phyloP scores from a whole-genome alignment of 2,329 filamentous ascomycete genomes.

The Verticillium tricorpus region DNA sequence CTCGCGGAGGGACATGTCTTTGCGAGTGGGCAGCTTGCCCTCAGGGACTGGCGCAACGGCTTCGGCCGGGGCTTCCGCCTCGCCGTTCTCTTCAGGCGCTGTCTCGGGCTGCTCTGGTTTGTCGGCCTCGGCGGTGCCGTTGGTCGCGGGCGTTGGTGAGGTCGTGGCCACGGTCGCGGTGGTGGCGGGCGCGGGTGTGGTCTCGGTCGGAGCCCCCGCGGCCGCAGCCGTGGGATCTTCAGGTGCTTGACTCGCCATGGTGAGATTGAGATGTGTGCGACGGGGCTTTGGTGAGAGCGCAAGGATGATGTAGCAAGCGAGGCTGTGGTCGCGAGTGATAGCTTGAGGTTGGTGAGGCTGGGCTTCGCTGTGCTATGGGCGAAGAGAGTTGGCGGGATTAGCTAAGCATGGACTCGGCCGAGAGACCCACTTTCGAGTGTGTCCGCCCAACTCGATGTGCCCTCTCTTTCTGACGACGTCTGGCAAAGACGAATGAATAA shows the following conservation, averaged over 20 bases:
- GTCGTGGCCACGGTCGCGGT: background rate
- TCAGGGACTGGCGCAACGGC: slow-evolving; percentile 49
- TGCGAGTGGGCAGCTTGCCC: slow-evolving; percentile 69
- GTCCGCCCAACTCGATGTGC: too few species aligned
- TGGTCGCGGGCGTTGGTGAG: background rate
- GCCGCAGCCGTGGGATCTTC: slow-evolving; percentile 1
- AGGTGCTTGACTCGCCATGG: slow-evolving; percentile 10
- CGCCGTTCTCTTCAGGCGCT: slow-evolving; percentile 17
- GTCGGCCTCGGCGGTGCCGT: background rate
- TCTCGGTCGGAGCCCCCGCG: background rate
- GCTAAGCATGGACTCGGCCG: background rate
- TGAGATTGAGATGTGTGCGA: background rate
- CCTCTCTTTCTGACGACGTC: too few species aligned
- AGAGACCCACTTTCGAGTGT: background rate
- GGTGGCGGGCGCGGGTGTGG: background rate
- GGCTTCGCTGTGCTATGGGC: background rate
- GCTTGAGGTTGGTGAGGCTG: background rate
- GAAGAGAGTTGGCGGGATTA: background rate
- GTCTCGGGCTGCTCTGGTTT: slow-evolving; percentile 5
- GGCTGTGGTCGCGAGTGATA: background rate
- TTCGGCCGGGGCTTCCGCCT: slow-evolving; percentile 23
- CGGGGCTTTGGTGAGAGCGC: background rate
- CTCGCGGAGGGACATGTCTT: slow-evolving; percentile 88
- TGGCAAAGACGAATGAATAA: too few species aligned
- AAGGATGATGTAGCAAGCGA: background rate